Evolutionary conservation across 441 rosid genomes (phyloP), one percentile per base, ranked within the genome.

Genomic region (Daphne laureola): DNA sequence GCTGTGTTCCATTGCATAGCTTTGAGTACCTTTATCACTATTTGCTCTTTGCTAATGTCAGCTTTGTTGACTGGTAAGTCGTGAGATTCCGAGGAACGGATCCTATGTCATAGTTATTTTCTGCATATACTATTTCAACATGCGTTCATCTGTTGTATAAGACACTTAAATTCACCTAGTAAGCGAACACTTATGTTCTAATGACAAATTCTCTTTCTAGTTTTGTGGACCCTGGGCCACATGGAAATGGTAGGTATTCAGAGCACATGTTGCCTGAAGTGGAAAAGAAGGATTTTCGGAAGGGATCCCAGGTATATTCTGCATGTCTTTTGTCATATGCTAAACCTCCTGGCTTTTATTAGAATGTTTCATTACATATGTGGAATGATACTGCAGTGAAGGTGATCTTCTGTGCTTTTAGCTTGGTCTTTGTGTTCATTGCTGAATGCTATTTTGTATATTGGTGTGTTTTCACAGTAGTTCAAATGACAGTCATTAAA

Each of bases 211-310:
- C 15, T 42, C 25, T n/a, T 16, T 9, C 14, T 51, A 79, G 82
- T 71, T 79, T 79, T 50, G 71, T 68, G 54, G 82, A 79, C 67
- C 85, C 82, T 9, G 85, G 85, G 14, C 82, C 78, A 17, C 85
- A 79, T 55, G 82, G 85, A 44, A 74, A 11, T 62, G 85, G 79
- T 54, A 72, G 82, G 64, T 74, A 69, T 67, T 79, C 82, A 27
- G 70, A 74, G 64, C 76, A 65, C 58, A 79, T 76, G 85, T 51
- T 74, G 51, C 82, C 81, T 23, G 80, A 80, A 70, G 68, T 80
- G 57, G 76, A 74, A 71, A 72, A 66, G 73, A 74, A 70, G 46
- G 82, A 80, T 61, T 80, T 80, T 31, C 67, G 77, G 18, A 80
- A 80, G 70, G 82, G 81, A 14, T 69, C 78, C 35, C 79, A 80